Percentiles rank a stretch among this genome's conserved stretches.
These are phyloP conservation scores for Suhomyces pyralidae DNA, from an alignment of 805 yeast species.

Conservation along the genomic window DNA sequence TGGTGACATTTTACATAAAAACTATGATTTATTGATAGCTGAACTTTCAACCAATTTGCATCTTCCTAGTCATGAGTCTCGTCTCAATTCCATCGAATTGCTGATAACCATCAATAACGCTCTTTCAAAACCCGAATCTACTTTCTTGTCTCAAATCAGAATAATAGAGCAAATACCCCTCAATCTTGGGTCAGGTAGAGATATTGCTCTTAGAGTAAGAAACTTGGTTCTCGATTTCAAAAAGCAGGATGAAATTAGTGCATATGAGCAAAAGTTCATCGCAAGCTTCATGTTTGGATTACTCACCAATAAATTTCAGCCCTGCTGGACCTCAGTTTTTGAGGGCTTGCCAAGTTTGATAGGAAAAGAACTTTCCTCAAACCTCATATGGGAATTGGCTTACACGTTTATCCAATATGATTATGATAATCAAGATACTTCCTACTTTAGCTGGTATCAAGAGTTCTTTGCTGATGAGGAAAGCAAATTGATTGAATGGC, in stretches of 20 bases:
- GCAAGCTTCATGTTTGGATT: slow-evolving; percentile 55
- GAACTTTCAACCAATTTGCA: slow-evolving; percentile 32
- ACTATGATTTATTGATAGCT: slow-evolving; percentile 11
- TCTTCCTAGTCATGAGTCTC: slow-evolving; percentile 48
- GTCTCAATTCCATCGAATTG: slow-evolving; percentile 52
- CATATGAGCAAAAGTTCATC: slow-evolving; percentile 16
- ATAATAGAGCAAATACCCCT: slow-evolving; percentile 72
- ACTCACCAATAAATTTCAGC: slow-evolving; percentile 72
- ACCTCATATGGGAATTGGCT: slow-evolving; percentile 55
- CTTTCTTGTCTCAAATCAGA: slow-evolving; percentile 47
- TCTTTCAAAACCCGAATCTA: slow-evolving; percentile 27
- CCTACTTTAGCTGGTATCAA: slow-evolving; percentile 10
- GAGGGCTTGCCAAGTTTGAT: slow-evolving; percentile 54
- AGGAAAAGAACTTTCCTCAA: slow-evolving; percentile 20
- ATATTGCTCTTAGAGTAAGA: slow-evolving; percentile 66
- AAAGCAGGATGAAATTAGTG: slow-evolving; percentile 15
- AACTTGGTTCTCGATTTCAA: slow-evolving; percentile 47
- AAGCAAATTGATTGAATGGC: slow-evolving; percentile 30
- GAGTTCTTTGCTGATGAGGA: slow-evolving; percentile 4
- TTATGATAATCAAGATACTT: slow-evolving; percentile 15
- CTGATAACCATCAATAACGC: slow-evolving; percentile 30
- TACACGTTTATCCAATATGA: slow-evolving; percentile 29
- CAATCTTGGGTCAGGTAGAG: slow-evolving; percentile 68
- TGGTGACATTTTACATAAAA: neutral
- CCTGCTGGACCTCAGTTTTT: slow-evolving; percentile 76